Conservation (phyloP, 257 asterid species). For the Parsonsia alboflavescens region DNA sequence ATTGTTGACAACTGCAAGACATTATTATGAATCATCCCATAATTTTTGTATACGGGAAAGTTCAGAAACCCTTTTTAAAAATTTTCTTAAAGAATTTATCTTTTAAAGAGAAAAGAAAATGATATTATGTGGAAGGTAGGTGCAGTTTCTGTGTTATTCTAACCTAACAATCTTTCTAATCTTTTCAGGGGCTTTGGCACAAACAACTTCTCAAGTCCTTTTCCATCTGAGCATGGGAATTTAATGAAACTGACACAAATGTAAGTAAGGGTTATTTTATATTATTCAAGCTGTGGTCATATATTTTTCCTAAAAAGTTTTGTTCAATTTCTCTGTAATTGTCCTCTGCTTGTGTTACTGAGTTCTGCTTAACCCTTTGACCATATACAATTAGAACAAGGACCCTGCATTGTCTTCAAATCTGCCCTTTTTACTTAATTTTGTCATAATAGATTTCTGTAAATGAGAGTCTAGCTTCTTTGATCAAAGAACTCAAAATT, state of each 20-base stretch:
- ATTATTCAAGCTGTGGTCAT: not conserved
- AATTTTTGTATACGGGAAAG: not conserved
- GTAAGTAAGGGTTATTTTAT: constrained; percentile 30
- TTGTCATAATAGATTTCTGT: not conserved
- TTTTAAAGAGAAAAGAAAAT: too few species aligned
- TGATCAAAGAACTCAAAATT: not conserved
- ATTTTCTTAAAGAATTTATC: too few species aligned
- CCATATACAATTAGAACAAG: too few species aligned
- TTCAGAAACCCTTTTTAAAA: too few species aligned
- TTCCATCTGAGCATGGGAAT: constrained; percentile 66
- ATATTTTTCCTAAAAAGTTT: too few species aligned
- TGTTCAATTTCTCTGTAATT: too few species aligned
- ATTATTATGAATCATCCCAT: not conserved
- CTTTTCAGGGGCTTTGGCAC: constrained; percentile 39
- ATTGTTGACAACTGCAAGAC: constrained; percentile 45
- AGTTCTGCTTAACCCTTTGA: too few species aligned
- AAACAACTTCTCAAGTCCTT: constrained; percentile 74
- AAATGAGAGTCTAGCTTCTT: not conserved
- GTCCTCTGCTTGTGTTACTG: too few species aligned
- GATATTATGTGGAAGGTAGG: too few species aligned
- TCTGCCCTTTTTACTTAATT: too few species aligned
- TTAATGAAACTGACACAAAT: constrained; percentile 43
- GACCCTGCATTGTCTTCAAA: too few species aligned
- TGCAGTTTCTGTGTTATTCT: too few species aligned
- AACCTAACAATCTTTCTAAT: not conserved